A percentile compares a stretch with the other conserved stretches of the same genome.
These are phyloP conservation scores for Penicillium ochrochloron DNA, from an alignment of 495 filamentous ascomycete genomes.

Conservation along the genomic window DNA sequence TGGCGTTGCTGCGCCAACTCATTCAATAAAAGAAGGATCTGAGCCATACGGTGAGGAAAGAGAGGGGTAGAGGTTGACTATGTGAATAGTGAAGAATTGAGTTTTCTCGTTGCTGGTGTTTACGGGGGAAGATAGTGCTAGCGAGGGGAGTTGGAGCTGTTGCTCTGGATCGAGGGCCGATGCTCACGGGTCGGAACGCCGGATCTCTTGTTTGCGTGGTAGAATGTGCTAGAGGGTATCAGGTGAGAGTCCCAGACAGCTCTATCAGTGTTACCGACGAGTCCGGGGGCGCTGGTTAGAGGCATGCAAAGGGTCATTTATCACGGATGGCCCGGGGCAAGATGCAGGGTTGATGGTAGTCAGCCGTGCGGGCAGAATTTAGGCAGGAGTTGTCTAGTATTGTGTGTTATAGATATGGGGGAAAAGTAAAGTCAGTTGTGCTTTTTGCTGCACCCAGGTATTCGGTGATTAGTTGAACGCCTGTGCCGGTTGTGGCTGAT, in stretches of 20 bases:
- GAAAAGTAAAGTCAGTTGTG: background rate
- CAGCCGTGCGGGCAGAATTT: background rate
- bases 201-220: conserved; percentile 21
- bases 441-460: background rate
- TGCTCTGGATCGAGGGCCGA: conserved; percentile 8
- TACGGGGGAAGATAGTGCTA: background rate
- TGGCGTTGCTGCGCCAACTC: conserved; percentile 11
- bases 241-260: background rate
- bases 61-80: background rate
- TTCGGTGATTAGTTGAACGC: background rate
- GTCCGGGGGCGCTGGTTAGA: conserved; percentile 18
- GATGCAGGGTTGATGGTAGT: background rate
- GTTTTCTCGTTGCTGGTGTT: conserved; percentile 15
- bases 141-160: background rate
- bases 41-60: conserved; percentile 23
- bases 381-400: background rate
- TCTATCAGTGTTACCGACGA: conserved; percentile 14
- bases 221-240: background rate
- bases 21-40: conserved; percentile 3
- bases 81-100: conserved; percentile 26
- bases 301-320: conserved; percentile 21
- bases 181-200: conserved; percentile 25
- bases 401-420: background rate
- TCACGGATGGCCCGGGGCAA: conserved; percentile 19
- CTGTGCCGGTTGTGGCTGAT: conserved; percentile 7